Evolutionary conservation across 202 grass and related monocot species (phyloP), one percentile per base, ranked within the genome.

Genomic region (Musa balbisiana): DNA sequence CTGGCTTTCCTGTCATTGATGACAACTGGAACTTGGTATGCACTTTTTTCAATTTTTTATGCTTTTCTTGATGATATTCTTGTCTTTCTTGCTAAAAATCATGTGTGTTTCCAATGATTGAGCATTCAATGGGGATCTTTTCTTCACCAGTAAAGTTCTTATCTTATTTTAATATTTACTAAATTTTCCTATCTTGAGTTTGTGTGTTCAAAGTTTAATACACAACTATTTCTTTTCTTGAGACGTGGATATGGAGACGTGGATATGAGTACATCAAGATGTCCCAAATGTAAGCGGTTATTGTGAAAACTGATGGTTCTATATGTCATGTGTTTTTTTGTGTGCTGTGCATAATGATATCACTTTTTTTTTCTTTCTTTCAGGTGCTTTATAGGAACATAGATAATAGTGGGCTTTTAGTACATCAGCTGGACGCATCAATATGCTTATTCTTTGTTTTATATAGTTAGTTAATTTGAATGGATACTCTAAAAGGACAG

Each of bases 1-100:
- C 91, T 21, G 91, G 94, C 64, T 93, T 98, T 74, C 94, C 94
- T 67, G 94, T 98, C 23, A 76, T 94, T 77, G 91, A 94, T 80
- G 94, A 98, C 33, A 54, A 88, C 55, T 86, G 91, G 85, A 87
- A 84, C 14, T 80, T 98, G 85, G 94, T 93, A 68, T 80, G 82
- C 82, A 51, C 17, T 49, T 16, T 79, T 62, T 25, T 16, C 62
- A 21, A 55, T 83, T 73, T 25, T 14, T 69, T 67, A 19, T 51
- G 2, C 60, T 67, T 52, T 27, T 67, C 26, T 78, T 82, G 67
- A 59, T 2, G 2, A 58, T 52, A 13, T 73, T 69, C 69, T 50
- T 60, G 0, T 15, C 62, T 29, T 75, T 16, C 79, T 65, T 63
- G 29, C 16, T 56, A 23, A 27, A 1, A 53, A n/a, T 51, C 27